phyloP scores from a whole-genome alignment of 768 basidiomycete species.

The Kwoniella dendrophila region DNA sequence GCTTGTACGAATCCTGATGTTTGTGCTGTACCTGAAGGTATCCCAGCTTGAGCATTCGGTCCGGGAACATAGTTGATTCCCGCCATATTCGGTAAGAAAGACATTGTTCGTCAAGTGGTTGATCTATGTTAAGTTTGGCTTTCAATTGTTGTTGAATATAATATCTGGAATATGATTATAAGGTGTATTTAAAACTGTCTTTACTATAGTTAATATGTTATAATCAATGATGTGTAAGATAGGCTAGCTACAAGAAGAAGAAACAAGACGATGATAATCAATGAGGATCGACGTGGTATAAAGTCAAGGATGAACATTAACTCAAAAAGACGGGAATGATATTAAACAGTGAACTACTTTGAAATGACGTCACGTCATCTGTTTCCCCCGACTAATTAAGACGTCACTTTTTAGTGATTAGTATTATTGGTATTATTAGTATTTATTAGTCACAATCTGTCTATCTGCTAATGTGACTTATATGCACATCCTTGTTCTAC shows the following conservation, averaged over 20 bases:
- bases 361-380: too few relatives aligned
- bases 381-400: not conserved
- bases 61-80: slow-evolving; percentile 9
- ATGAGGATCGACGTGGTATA: not conserved
- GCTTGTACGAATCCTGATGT: slow-evolving; percentile 32
- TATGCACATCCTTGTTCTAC: too few relatives aligned
- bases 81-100: slow-evolving; percentile 13
- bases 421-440: too few relatives aligned
- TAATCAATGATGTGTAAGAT: not conserved
- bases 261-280: not conserved
- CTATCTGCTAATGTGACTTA: too few relatives aligned
- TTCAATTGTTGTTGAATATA: not conserved
- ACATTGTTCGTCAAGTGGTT: slow-evolving; percentile 13
- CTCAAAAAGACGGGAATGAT: not conserved
- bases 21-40: too few relatives aligned
- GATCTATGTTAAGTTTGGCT: not conserved
- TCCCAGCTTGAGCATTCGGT: slow-evolving; percentile 1
- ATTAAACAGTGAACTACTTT: not conserved
- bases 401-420: not conserved
- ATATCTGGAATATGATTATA: too few relatives aligned
- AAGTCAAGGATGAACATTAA: too few relatives aligned
- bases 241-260: not conserved
- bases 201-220: too few relatives aligned
- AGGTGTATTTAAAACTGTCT: too few relatives aligned
- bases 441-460: too few relatives aligned